Evolutionary conservation across 2,329 filamentous ascomycete genomes (phyloP), one percentile per base, ranked within the genome.

Genomic region (Aspergillus aculeatinus): DNA sequence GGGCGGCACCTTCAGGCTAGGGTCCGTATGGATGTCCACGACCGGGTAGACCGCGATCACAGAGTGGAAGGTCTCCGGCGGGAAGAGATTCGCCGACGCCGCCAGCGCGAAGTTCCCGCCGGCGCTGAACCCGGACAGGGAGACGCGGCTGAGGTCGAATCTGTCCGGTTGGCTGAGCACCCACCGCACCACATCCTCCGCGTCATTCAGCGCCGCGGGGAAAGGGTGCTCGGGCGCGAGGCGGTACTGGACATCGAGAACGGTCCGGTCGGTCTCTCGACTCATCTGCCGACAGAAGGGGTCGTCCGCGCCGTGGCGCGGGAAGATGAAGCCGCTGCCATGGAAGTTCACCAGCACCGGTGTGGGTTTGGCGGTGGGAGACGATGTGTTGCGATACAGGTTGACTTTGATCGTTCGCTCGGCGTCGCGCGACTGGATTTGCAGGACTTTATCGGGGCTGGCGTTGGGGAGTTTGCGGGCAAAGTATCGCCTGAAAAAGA

Each of bases 61-160:
- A 4, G 65, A 68, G 54, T 58, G 64, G 61, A 75, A 76, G 4
- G 69, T 74, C 52, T 68, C 67, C 48, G 60, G 63, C 6, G 70
- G 68, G 53, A 72, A 77, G 21, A 65, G 59, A 35, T 35, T 67
- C 53, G 69, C 68, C 1, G 72, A 66, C 2, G 72, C 70, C 1
- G 70, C 71, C 5, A 80, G 67, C 1, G 74, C 73, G 12, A 80
- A 71, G 52, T 76, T 80, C 0, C 61, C 77, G 16, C 79, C 78
- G 1, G 79, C 77, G 56, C 77, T 80, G 68, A 80, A 81, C 4
- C 78, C 79, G 6, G 71, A 76, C 10, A 79, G 58, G 2, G 72
- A 70, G 9, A 80, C 59, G 9, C 66, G 68, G 14, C 61, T 62
- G 3, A 58, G 29, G 47, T 80, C 73, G 61, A 75, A 80, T 6